Evolutionary conservation across 148 eudicot genomes (phyloP), one percentile per base, ranked within the genome.

Genomic region (Vaccinium myrtillus): DNA sequence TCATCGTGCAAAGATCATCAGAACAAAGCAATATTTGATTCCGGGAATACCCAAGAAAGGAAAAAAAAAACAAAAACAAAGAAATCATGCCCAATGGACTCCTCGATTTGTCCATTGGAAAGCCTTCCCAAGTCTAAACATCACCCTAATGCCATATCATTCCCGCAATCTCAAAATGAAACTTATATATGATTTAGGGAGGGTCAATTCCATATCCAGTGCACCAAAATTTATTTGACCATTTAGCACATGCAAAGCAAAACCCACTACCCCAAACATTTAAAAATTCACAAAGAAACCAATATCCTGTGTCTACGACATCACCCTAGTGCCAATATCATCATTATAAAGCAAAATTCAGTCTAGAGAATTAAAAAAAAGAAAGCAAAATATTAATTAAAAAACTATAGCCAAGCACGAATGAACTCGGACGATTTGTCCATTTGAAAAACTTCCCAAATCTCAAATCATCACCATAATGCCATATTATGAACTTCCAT

Each of bases 351-450:
- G 25, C 13, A 63, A n/a, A 61, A 21, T 23, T 65, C 71, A 8
- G 25, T 65, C 5, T 1, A 69, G 16, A 5, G 36, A 69, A 69
- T 10, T 25, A 1, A 2, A 50, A 21, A 21, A 9, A 8, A 63
- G 27, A 65, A 65, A 23, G 70, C 70, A 65, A 65, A 9, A 9
- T 2, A 9, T 8, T n/a, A 65, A 7, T 1, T 43, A 43, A 43
- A 0, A 0, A 7, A 50, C 53, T 50, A 49, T 61, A 95, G 96
- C 95, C 95, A 88, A 80, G 98, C 98, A 82, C 81, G 90, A 83
- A 94, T 90, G 83, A 93, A 95, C 89, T 93, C 98, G 88, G 88
- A 93, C 95, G 84, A 93, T 82, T 59, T 95, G 84, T 39, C 98
- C 98, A 86, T 81, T 91, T 6, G 90, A 55, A 81, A 95, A 94